Evolutionary conservation across 148 eudicot genomes (phyloP).

Genomic region (Cornus kousa): DNA sequence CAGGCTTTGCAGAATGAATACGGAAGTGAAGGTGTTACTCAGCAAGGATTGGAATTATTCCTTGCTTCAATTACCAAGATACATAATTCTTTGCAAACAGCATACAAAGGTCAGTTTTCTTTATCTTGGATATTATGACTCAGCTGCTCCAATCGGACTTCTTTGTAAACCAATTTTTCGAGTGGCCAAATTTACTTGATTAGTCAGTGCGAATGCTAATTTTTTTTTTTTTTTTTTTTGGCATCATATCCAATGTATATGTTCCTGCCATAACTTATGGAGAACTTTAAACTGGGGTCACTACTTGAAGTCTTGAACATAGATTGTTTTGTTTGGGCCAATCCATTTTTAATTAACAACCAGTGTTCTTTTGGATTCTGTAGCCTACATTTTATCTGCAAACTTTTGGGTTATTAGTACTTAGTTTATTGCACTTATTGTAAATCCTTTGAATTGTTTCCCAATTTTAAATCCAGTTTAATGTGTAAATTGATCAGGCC

Average conservation of each 20-base stretch:
- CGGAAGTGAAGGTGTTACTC: slow-evolving; percentile 57
- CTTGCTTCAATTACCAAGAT: slow-evolving; percentile 48
- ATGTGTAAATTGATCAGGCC: slow-evolving; percentile 43
- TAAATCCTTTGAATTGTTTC: neutral
- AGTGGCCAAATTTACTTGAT: neutral
- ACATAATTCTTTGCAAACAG: slow-evolving; percentile 47
- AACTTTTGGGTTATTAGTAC: neutral
- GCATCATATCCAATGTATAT: neutral
- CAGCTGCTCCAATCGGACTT: neutral
- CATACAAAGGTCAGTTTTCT: slow-evolving; percentile 44
- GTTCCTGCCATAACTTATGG: neutral
- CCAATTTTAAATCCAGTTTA: neutral
- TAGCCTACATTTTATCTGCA: neutral
- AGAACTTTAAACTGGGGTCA: neutral
- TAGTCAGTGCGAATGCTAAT: neutral
- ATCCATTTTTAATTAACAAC: neutral
- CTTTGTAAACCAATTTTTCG: neutral
- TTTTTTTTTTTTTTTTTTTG: neutral
- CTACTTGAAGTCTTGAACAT: neutral
- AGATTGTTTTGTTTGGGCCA: neutral
- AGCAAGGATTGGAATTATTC: slow-evolving; percentile 67
- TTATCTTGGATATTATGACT: neutral
- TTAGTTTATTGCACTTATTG: neutral
- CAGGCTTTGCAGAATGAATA: slow-evolving; percentile 74
- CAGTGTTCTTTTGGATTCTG: neutral